Percentiles rank a stretch among this genome's conserved stretches.
These are phyloP conservation scores for Stenogyne calaminthoides DNA, from an alignment of 305 asterid genomes.

Conservation along the genomic window DNA sequence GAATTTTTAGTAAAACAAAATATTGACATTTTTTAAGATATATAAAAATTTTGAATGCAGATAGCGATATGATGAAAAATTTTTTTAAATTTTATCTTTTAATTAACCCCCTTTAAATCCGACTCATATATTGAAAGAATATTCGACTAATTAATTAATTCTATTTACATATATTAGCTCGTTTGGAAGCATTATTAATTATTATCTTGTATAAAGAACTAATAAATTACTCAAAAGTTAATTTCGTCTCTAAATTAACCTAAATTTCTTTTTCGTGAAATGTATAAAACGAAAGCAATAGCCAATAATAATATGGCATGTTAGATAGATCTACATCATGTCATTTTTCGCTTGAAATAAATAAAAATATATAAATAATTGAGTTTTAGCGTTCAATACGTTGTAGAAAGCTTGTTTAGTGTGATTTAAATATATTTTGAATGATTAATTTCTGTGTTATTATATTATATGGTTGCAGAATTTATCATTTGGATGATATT, in stretches of 20 bases:
- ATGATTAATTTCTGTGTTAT: background rate
- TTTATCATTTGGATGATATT: background rate
- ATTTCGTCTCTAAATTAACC: background rate
- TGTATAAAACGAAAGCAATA: conserved; percentile 9
- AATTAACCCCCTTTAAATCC: too few species aligned
- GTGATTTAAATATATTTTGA: background rate
- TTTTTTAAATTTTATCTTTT: too few species aligned
- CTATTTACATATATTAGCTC: background rate
- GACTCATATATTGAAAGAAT: too few species aligned
- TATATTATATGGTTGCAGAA: too few species aligned
- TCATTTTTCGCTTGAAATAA: conserved; percentile 23
- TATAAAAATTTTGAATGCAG: too few species aligned
- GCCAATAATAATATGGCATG: conserved; percentile 22
- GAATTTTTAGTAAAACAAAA: too few species aligned
- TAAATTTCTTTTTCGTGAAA: background rate
- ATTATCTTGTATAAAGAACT: too few species aligned
- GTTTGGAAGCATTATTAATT: background rate
- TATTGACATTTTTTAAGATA: too few species aligned
- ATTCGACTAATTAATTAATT: too few species aligned
- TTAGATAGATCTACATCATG: conserved; percentile 28
- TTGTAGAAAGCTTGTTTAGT: background rate
- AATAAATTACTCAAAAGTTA: background rate
- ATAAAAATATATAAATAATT: background rate
- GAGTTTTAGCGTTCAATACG: background rate
- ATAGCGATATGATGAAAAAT: too few species aligned